Conservation (phyloP, 2,329 filamentous ascomycete species). For the Coniochaeta prunicola region DNA sequence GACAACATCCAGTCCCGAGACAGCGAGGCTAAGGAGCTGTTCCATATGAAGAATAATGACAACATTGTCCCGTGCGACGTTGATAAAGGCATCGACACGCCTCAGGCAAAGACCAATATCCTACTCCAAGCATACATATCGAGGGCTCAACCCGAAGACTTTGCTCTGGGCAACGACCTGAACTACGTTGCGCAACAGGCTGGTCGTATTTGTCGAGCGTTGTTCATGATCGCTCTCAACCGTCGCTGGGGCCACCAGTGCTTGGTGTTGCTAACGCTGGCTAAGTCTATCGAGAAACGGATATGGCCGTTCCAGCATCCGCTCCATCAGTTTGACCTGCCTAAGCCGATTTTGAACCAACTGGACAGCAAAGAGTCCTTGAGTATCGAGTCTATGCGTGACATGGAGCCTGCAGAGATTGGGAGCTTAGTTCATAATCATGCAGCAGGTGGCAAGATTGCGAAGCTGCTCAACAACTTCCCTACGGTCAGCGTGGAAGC, state of each 20-base stretch:
- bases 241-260: slow-evolving; percentile 95
- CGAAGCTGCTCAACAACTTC: slow-evolving; percentile 80
- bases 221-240: slow-evolving; percentile 97
- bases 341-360: slow-evolving; percentile 73
- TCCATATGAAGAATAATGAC: slow-evolving; percentile 61
- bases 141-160: slow-evolving; percentile 79
- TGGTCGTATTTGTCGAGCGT: slow-evolving; percentile 82
- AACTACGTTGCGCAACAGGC: slow-evolving; percentile 96
- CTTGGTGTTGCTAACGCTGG: slow-evolving; percentile 79
- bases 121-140: slow-evolving; percentile 92
- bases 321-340: slow-evolving; percentile 88
- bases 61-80: slow-evolving; percentile 72
- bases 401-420: slow-evolving; percentile 91
- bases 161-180: slow-evolving; percentile 84
- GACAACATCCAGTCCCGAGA: slow-evolving; percentile 94
- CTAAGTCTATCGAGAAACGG: slow-evolving; percentile 94
- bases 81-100: slow-evolving; percentile 58
- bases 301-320: slow-evolving; percentile 95
- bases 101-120: slow-evolving; percentile 93
- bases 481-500: slow-evolving; percentile 86
- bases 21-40: slow-evolving; percentile 82
- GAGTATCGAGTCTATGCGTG: slow-evolving; percentile 76
- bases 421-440: slow-evolving; percentile 87
- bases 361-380: slow-evolving; percentile 72
- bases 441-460: slow-evolving; percentile 74